These are phyloP conservation scores for Ulmus americana DNA, from an alignment of 331 rosid species.

Conservation along the genomic window DNA sequence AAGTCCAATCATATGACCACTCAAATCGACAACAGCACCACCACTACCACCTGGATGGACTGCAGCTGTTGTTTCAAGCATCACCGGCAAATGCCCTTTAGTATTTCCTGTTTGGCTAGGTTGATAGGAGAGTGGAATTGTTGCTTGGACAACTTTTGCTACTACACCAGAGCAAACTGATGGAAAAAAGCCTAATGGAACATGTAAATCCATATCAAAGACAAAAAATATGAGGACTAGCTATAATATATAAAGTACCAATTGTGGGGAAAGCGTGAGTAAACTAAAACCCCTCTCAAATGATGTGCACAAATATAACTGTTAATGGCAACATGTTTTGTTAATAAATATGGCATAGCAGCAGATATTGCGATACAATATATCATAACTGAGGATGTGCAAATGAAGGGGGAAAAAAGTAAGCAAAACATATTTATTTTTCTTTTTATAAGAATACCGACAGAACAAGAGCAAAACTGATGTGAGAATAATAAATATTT, in stretches of 20 bases:
- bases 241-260: too few species aligned
- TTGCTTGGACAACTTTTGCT: constrained; percentile 72
- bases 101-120: constrained; percentile 35
- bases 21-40: constrained; percentile 77
- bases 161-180: constrained; percentile 85
- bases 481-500: background rate
- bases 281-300: too few species aligned
- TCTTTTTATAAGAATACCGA: too few species aligned
- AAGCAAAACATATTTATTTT: too few species aligned
- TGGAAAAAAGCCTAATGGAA: constrained; percentile 57
- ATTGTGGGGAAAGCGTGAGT: too few species aligned
- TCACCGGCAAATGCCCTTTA: constrained; percentile 46
- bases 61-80: constrained; percentile 95
- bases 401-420: too few species aligned
- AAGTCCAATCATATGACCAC: constrained; percentile 88
- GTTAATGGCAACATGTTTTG: too few species aligned
- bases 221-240: constrained; percentile 4
- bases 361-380: too few species aligned
- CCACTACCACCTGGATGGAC: constrained; percentile 99
- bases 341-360: too few species aligned
- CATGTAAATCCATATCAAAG: constrained; percentile 10
- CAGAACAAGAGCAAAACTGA: too few species aligned
- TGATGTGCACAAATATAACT: too few species aligned
- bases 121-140: constrained; percentile 45
- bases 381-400: too few species aligned